Evolutionary conservation across 148 eudicot species (phyloP).

Genomic region (Gaultheria prostrata): DNA sequence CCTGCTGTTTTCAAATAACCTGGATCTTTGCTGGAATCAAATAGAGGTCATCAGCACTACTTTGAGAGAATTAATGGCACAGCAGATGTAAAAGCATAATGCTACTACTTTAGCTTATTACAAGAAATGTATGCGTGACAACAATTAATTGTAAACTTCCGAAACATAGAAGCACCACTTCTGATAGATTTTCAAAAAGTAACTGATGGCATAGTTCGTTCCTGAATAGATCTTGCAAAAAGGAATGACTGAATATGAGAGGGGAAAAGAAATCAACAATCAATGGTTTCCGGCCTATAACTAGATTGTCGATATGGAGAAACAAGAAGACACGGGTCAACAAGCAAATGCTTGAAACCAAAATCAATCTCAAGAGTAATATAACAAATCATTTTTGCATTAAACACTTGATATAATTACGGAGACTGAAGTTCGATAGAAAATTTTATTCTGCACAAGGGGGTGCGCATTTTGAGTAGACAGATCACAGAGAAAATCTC

Average conservation of each 20-base stretch:
- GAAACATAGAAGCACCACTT: not conserved
- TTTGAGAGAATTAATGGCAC: not conserved
- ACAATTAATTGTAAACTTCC: not conserved
- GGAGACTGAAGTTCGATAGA: not conserved
- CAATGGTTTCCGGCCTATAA: not conserved
- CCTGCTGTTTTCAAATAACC: conserved; percentile 61
- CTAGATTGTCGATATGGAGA: not conserved
- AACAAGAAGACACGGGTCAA: not conserved
- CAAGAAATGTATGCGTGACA: not conserved
- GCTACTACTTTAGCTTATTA: not conserved
- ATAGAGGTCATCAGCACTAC: conserved; percentile 10
- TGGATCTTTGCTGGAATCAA: conserved; percentile 79
- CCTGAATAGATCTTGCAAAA: not conserved
- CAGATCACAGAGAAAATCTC: conserved; percentile 4
- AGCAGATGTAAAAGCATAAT: conserved; percentile 5
- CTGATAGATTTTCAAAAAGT: not conserved
- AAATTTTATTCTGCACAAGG: not conserved
- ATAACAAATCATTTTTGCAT: not conserved
- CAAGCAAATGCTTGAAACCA: not conserved
- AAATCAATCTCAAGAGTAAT: not conserved
- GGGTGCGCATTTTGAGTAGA: not conserved
- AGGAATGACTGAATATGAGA: not conserved
- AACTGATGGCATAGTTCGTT: not conserved
- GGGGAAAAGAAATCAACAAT: not conserved
- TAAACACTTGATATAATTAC: not conserved